Conservation (phyloP, 176 grass and related monocot species). For the Avena eriantha region DNA sequence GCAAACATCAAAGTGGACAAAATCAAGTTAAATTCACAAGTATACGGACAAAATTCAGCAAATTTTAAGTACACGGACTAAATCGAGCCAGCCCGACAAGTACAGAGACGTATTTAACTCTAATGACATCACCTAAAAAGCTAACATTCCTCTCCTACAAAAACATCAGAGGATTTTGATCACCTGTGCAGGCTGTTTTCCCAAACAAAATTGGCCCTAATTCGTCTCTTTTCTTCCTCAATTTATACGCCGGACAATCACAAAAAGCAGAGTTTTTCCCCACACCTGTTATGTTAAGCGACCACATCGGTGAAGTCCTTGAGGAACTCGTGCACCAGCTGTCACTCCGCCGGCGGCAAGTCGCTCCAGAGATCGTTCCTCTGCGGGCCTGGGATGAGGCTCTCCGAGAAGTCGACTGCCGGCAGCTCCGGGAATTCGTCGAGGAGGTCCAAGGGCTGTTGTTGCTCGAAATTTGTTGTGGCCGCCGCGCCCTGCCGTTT, state of each 20-base stretch:
- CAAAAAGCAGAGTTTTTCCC: background rate
- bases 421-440: background rate
- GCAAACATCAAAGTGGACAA: too few relatives aligned
- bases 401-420: background rate
- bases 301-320: background rate
- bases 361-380: background rate
- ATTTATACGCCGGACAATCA: background rate
- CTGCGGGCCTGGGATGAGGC: slow-evolving; percentile 13
- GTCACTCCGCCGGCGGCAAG: background rate
- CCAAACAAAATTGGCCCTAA: background rate
- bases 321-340: background rate
- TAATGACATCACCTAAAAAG: background rate
- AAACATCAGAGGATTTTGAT: background rate
- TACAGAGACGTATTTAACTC: too few relatives aligned
- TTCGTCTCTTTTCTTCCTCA: background rate
- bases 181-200: background rate
- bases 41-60: too few relatives aligned
- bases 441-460: background rate
- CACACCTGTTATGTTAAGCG: too few relatives aligned
- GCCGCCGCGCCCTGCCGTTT: too few relatives aligned
- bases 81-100: too few relatives aligned
- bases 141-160: background rate
- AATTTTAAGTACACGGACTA: too few relatives aligned
- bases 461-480: background rate
- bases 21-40: too few relatives aligned